Evolutionary conservation across 352 stramenopile species (phyloP).

Genomic region (Globisporangium paroecandrum): DNA sequence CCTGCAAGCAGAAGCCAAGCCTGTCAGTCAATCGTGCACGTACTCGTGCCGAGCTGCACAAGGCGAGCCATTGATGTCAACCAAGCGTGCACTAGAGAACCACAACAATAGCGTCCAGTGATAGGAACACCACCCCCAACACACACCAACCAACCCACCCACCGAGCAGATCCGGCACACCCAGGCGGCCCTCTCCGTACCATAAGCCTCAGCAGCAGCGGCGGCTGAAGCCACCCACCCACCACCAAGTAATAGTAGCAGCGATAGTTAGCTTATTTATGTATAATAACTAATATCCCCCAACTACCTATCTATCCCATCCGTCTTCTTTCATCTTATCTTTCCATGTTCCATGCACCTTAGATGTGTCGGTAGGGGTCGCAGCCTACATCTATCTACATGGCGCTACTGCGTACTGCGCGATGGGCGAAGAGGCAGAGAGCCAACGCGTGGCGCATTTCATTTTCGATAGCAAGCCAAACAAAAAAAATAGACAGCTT

Average conservation of each 20-base stretch:
- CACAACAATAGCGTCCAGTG: constrained; percentile 1
- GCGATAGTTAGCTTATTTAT: constrained; percentile 20
- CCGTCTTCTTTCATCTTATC: background rate
- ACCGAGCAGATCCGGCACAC: constrained; percentile 9
- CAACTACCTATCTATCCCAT: background rate
- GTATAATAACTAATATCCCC: constrained; percentile 19
- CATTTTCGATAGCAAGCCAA: background rate
- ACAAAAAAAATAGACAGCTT: background rate
- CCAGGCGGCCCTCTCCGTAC: constrained; percentile 1
- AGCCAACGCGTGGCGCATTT: background rate
- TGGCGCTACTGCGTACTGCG: background rate
- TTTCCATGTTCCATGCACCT: background rate
- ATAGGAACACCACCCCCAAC: background rate
- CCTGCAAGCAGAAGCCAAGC: background rate
- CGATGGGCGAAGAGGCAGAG: background rate
- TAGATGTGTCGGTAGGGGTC: background rate
- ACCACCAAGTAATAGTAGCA: background rate
- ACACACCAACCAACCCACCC: background rate
- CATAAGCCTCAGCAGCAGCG: background rate
- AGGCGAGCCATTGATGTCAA: constrained; percentile 1
- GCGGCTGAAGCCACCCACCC: background rate
- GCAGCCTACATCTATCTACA: background rate
- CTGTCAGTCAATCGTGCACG: background rate
- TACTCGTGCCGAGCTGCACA: background rate
- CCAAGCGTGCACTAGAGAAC: background rate